phyloP scores from a whole-genome alignment of 768 basidiomycete species.

The Favolaschia claudopus region DNA sequence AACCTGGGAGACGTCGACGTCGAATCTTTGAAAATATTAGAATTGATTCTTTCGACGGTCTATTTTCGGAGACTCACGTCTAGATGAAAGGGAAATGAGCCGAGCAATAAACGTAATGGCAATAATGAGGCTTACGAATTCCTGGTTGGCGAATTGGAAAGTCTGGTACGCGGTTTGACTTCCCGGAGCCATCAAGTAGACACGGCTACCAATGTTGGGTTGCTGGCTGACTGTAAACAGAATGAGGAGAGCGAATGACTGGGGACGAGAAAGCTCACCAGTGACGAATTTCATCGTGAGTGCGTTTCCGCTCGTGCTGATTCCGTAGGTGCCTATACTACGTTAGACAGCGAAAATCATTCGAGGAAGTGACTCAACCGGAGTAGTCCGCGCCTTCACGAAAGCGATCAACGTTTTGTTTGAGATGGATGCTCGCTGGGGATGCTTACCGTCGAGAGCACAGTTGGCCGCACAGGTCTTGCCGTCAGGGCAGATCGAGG shows the following conservation, averaged over 20 bases:
- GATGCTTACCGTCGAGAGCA: slow-evolving; percentile 41
- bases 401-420: neutral
- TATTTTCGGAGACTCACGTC: slow-evolving; percentile 37
- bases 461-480: slow-evolving; percentile 54
- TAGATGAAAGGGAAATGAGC: slow-evolving; percentile 36
- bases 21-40: slow-evolving; percentile 44
- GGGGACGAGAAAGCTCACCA: neutral
- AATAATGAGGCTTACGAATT: slow-evolving; percentile 56
- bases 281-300: slow-evolving; percentile 57
- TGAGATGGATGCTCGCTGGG: neutral
- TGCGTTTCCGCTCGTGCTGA: slow-evolving; percentile 53
- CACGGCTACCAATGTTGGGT: slow-evolving; percentile 45
- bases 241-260: neutral
- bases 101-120: no score
- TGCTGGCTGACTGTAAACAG: slow-evolving; percentile 34
- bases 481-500: slow-evolving; percentile 56
- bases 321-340: slow-evolving; percentile 53
- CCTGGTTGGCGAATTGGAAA: slow-evolving; percentile 62
- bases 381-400: slow-evolving; percentile 52
- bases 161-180: slow-evolving; percentile 51
- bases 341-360: neutral
- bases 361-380: neutral
- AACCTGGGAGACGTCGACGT: slow-evolving; percentile 60
- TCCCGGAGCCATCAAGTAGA: slow-evolving; percentile 57
- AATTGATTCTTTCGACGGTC: slow-evolving; percentile 2